phyloP scores from a whole-genome alignment of 2,329 filamentous ascomycete species.

The Penicillium sp. region DNA sequence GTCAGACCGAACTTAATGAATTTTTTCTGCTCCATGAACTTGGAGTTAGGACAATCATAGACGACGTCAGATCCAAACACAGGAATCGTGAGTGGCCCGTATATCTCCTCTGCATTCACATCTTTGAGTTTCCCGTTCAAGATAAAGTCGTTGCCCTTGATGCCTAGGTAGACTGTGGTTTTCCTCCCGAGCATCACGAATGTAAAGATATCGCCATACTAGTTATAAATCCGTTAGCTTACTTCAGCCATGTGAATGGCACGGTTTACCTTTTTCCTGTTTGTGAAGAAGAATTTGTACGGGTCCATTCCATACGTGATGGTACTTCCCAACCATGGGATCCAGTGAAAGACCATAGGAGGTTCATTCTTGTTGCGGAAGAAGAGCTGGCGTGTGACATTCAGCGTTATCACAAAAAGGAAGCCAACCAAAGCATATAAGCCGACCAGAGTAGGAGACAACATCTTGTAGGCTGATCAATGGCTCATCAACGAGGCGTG shows the following conservation, averaged over 20 bases:
- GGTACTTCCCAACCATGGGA: conserved; percentile 61
- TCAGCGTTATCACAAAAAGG: conserved; percentile 18
- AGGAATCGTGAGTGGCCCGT: conserved; percentile 72
- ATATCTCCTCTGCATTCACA: conserved; percentile 89
- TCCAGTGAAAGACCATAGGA: conserved; percentile 79
- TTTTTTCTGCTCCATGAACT: conserved; percentile 96
- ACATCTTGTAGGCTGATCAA: conserved; percentile 19
- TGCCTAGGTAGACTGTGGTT: conserved; percentile 83
- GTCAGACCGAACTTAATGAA: conserved; percentile 71
- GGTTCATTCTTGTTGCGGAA: conserved; percentile 66
- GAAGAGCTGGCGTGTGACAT: conserved; percentile 26
- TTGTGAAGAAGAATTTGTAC: conserved; percentile 77
- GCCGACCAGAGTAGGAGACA: conserved; percentile 18
- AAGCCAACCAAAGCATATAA: conserved; percentile 20
- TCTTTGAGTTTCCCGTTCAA: conserved; percentile 90
- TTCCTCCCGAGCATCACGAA: conserved; percentile 87
- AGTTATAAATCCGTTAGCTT: conserved; percentile 31
- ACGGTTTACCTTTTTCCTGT: conserved; percentile 69
- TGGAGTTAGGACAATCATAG: conserved; percentile 88
- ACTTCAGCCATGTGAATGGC: too few species aligned
- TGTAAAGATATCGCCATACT: conserved; percentile 90
- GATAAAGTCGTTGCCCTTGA: conserved; percentile 87
- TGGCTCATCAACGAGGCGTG: neutral
- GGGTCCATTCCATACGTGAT: conserved; percentile 60
- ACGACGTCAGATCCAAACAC: conserved; percentile 85